A percentile compares a stretch with the other conserved stretches of the same genome.
These are phyloP conservation scores for Penicillium pancosmium DNA, from an alignment of 495 filamentous ascomycete genomes.

Conservation along the genomic window DNA sequence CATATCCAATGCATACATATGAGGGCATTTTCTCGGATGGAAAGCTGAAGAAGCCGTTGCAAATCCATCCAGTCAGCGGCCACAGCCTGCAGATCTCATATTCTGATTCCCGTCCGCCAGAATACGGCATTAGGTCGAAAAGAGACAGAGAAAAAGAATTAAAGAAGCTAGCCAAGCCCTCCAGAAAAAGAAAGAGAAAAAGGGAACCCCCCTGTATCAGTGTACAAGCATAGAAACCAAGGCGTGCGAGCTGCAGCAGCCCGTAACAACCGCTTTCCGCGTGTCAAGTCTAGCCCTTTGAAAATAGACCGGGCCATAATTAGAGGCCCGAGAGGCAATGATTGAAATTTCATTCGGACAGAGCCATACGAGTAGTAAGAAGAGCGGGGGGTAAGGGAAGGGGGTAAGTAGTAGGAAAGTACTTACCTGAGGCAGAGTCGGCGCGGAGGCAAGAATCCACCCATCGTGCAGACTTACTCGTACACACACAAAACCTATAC, in stretches of 20 bases:
- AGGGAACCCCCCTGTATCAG: constrained; percentile 1
- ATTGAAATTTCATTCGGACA: constrained; percentile 11
- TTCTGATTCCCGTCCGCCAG: not conserved
- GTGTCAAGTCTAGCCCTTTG: constrained; percentile 13
- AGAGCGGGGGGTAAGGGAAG: not conserved
- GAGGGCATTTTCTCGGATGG: not conserved
- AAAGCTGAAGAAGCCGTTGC: constrained; percentile 2
- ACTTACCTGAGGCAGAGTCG: not conserved
- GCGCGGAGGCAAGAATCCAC: constrained; percentile 1
- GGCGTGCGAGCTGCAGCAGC: constrained; percentile 6
- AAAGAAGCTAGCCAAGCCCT: not conserved
- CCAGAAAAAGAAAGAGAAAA: not conserved
- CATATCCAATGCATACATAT: not conserved
- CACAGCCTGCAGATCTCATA: constrained; percentile 21
- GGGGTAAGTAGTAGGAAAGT: not conserved
- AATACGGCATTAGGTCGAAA: not conserved
- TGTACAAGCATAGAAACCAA: constrained; percentile 4
- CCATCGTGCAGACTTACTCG: not conserved
- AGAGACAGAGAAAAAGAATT: not conserved
- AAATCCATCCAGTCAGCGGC: constrained; percentile 17
- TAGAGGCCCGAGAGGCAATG: constrained; percentile 5
- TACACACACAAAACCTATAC: not conserved
- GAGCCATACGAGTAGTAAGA: not conserved
- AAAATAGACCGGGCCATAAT: constrained; percentile 12
- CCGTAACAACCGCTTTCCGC: constrained; percentile 6